Base-by-base conservation (phyloP, 2,329 filamentous ascomycete genomes). In the Periconia sp. region DNA sequence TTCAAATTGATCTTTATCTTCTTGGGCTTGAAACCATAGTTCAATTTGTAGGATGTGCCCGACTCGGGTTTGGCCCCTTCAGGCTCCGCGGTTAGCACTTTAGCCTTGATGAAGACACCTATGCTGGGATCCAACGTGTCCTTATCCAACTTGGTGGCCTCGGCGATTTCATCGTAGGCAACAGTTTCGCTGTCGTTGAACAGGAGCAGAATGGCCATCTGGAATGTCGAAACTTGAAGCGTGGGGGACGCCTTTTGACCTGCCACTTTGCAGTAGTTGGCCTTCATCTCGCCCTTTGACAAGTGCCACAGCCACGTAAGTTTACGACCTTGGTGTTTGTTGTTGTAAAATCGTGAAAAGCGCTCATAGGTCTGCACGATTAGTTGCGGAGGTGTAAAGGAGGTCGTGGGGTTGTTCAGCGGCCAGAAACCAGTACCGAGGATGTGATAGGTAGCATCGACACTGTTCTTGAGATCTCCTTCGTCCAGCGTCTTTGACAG, bases 391-490 rank as follows among this genome's bases (percentile, higher is more conserved):
- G 94, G 91, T 46, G 88, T 88, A 75, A 99, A 99, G 9, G 90
- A 86, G 2, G 93, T 97, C 51, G 85, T 90, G 0, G 93, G 92
- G 6, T 94, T 84, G 54, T 87, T 90, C 57, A 99, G 81, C 2
- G 94, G 94, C 94, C 94, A 99, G 81, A 99, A 97, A 49, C 93
- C 92, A 15, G 94, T 97, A 69, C 94, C 94, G 33, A 99, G 82
- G 59, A 99, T 90, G 42, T 95, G 90, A 77, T 96, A 99, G 47
- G 89, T 86, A 6, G 94, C 91, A 70, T 99, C 94, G 40, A 92
- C 81, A 18, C 87, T 80, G 45, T 83, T 84, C 78, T 90, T 91
- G 50, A 80, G 76, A 49, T 86, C 84, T 15, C 85, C 79, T 43
- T 82, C 83, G 55, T 85, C 85, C 41, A 91, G 81, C n/a, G 81